Evolutionary conservation across 2,329 filamentous ascomycete species (phyloP).

Genomic region (Claviceps spartinae): DNA sequence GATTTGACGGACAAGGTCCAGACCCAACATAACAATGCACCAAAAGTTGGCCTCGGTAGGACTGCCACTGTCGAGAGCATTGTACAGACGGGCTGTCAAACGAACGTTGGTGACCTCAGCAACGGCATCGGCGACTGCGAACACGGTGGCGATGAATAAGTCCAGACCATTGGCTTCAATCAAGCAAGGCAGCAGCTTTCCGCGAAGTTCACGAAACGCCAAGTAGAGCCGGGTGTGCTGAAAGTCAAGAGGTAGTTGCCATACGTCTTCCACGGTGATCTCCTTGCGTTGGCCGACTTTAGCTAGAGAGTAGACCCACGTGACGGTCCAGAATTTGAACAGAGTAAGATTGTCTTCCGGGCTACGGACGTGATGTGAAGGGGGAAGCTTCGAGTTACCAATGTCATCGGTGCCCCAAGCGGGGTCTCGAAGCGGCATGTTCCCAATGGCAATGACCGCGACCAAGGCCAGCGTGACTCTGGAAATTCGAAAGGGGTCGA

Average conservation of each 20-base stretch:
- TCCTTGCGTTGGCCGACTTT: slow-evolving; percentile 48
- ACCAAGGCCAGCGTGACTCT: slow-evolving; percentile 13
- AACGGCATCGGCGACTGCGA: slow-evolving; percentile 42
- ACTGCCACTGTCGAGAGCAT: slow-evolving; percentile 18
- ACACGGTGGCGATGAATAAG: slow-evolving; percentile 49
- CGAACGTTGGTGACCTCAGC: slow-evolving; percentile 25
- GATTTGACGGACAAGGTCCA: slow-evolving; percentile 21
- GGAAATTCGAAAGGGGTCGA: slow-evolving; percentile 13
- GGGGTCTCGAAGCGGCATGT: slow-evolving; percentile 25
- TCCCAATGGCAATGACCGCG: slow-evolving; percentile 18
- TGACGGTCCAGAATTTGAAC: slow-evolving; percentile 75
- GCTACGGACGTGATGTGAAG: slow-evolving; percentile 38
- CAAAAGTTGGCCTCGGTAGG: slow-evolving; percentile 21
- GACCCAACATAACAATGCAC: slow-evolving; percentile 21
- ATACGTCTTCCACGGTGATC: slow-evolving; percentile 67
- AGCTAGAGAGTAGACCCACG: slow-evolving; percentile 69
- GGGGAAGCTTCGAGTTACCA: slow-evolving; percentile 14
- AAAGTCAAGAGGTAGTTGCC: slow-evolving; percentile 67
- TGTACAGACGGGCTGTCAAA: slow-evolving; percentile 23
- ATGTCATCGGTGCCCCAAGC: slow-evolving; percentile 20
- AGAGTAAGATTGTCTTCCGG: slow-evolving; percentile 68
- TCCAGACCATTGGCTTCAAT: slow-evolving; percentile 69
- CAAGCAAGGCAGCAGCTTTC: slow-evolving; percentile 57
- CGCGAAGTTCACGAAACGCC: slow-evolving; percentile 57
- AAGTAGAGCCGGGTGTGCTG: slow-evolving; percentile 65